Evolutionary conservation across 441 rosid genomes (phyloP), one percentile per base, ranked within the genome.

Genomic region (Pelargonium cotyledonis): DNA sequence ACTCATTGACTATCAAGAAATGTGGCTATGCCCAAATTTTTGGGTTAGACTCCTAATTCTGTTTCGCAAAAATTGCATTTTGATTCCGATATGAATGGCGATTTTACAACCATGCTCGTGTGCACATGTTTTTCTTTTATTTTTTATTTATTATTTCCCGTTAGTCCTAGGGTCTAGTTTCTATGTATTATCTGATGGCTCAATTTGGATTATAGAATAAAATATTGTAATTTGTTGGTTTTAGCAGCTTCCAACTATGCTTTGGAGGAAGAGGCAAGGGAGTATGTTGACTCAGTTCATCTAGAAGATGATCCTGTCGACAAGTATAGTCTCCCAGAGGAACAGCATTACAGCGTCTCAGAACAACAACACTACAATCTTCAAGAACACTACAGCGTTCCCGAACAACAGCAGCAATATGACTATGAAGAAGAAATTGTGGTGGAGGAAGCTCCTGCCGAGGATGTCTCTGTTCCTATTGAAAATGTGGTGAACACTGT

Each of bases 241-340:
- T 75, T 75, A 16, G 46, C 85, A 81, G 91, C 75, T 82, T 76
- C 87, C 58, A 81, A 86, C 77, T 83, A 81, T 65, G 80, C 31
- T 70, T 70, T 86, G 84, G 94, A 86, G 81, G 83, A 86, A 81
- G 90, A 86, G 73, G 84, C 85, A 3, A 82, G 83, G 46, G 91
- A 88, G 18, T 86, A 85, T 26, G 80, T 86, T 65, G 71, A 65
- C 63, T 79, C 91, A 1, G 80, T 79, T 63, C 80, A 83, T 74
- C 81, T 88, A 65, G 89, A 85, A 76, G 91, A 88, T 81, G 84
- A 85, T 77, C 82, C 77, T 44, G 80, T 80, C 1, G 91, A 88
- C 53, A 81, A 85, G 72, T 87, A 81, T 68, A 83, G 81, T 73
- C 77, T 82, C 65, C 81, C 81, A 65, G 88, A 82, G 68, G 63